These are phyloP conservation scores for Gossypium rotundifolium DNA, from an alignment of 345 rosid genomes.

Conservation along the genomic window DNA sequence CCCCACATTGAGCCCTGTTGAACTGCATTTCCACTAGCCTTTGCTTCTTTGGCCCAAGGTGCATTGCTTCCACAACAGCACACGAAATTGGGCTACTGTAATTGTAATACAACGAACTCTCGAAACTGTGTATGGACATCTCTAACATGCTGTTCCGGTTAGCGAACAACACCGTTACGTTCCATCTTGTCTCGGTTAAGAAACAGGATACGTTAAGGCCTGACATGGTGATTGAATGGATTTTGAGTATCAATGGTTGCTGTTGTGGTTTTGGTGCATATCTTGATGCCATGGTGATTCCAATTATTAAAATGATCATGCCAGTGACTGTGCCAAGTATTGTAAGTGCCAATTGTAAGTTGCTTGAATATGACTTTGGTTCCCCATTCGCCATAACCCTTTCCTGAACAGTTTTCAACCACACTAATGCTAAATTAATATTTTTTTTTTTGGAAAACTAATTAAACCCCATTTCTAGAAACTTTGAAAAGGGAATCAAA, in stretches of 20 bases:
- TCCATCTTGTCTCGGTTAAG: conserved; percentile 6
- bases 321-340: conserved; percentile 9
- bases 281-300: conserved; percentile 17
- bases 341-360: conserved; percentile 10
- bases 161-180: conserved; percentile 17
- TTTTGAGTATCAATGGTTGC: conserved; percentile 22
- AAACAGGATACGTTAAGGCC: conserved; percentile 16
- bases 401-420: neutral
- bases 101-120: conserved; percentile 13
- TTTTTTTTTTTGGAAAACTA: neutral
- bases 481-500: neutral
- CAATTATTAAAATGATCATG: conserved; percentile 9
- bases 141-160: conserved; percentile 15
- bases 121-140: conserved; percentile 8
- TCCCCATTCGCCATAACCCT: conserved; percentile 1
- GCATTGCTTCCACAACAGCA: conserved; percentile 11
- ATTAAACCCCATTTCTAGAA: neutral
- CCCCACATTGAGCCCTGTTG: conserved; percentile 16
- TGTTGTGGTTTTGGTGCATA: conserved; percentile 19
- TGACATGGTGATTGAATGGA: conserved; percentile 16
- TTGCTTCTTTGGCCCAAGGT: conserved; percentile 21
- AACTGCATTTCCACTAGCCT: conserved; percentile 15
- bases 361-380: conserved; percentile 3
- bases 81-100: conserved; percentile 14
- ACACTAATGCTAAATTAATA: too few species aligned